phyloP scores from a whole-genome alignment of 148 eudicot genomes.

The Fallopia convolvulus region DNA sequence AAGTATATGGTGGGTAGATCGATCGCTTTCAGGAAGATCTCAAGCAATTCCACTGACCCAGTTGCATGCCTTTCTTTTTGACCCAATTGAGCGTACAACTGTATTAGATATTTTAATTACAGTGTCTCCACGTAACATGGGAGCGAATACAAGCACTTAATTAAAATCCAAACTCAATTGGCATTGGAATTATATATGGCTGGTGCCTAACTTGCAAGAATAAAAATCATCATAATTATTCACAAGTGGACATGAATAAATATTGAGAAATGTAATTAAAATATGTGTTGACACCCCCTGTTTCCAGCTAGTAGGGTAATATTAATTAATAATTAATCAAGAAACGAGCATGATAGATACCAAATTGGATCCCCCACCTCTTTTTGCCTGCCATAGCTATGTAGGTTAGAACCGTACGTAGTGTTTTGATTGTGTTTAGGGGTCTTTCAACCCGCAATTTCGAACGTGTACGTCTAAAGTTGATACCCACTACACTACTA shows the following conservation, averaged over 20 bases:
- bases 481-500: not conserved
- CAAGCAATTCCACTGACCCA: not conserved
- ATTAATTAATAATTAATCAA: too few relatives aligned
- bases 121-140: not conserved
- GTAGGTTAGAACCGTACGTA: not conserved
- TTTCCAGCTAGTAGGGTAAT: not conserved
- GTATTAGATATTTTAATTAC: not conserved
- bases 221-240: too few relatives aligned
- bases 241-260: too few relatives aligned
- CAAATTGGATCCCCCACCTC: too few relatives aligned
- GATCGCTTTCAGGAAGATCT: not conserved
- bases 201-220: not conserved
- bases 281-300: not conserved
- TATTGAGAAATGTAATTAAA: not conserved
- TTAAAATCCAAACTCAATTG: too few relatives aligned
- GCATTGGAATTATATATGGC: too few relatives aligned
- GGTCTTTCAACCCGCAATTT: not conserved
- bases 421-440: not conserved
- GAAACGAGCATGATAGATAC: too few relatives aligned
- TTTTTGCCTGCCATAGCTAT: not conserved
- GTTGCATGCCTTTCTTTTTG: conserved; percentile 1
- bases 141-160: not conserved
- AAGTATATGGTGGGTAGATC: not conserved
- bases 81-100: not conserved
- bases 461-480: not conserved